phyloP scores from a whole-genome alignment of 352 stramenopile species.

The Globisporangium alternatum region DNA sequence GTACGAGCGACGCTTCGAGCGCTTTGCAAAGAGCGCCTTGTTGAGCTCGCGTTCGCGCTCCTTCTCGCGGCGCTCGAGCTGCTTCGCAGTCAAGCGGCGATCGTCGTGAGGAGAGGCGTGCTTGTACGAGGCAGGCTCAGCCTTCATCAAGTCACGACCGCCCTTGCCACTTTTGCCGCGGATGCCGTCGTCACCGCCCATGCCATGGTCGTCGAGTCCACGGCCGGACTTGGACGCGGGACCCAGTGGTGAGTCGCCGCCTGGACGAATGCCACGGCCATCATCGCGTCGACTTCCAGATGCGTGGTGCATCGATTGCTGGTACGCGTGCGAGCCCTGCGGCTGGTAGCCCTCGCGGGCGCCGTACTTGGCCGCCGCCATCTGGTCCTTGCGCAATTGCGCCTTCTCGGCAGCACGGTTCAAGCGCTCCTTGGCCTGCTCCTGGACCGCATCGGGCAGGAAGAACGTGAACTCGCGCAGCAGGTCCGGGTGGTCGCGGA shows the following conservation, averaged over 20 bases:
- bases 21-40: slow-evolving; percentile 74
- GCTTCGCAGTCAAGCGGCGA: slow-evolving; percentile 45
- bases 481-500: slow-evolving; percentile 98
- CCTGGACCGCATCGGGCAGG: slow-evolving; percentile 97
- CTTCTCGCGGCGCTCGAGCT: slow-evolving; percentile 68
- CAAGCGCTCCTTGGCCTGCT: slow-evolving; percentile 95
- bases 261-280: slow-evolving; percentile 24
- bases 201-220: slow-evolving; percentile 40
- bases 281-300: slow-evolving; percentile 37
- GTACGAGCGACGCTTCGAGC: slow-evolving; percentile 59
- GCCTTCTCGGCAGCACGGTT: slow-evolving; percentile 94
- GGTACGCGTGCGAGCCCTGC: slow-evolving; percentile 19
- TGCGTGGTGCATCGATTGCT: slow-evolving; percentile 14
- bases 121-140: slow-evolving; percentile 35
- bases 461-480: slow-evolving; percentile 99
- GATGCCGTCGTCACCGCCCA: slow-evolving; percentile 29
- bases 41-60: slow-evolving; percentile 77
- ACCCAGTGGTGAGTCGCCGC: slow-evolving; percentile 48
- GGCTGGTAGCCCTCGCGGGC: slow-evolving; percentile 27
- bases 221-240: slow-evolving; percentile 46
- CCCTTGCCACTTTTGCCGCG: slow-evolving; percentile 36
- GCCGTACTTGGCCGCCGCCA: slow-evolving; percentile 49
- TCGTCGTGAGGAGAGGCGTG: slow-evolving; percentile 51
- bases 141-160: slow-evolving; percentile 28
- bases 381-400: slow-evolving; percentile 82